These are phyloP conservation scores for Chloranthus sessilifolius DNA, from an alignment of 164 flowering plant genomes.

Conservation along the genomic window DNA sequence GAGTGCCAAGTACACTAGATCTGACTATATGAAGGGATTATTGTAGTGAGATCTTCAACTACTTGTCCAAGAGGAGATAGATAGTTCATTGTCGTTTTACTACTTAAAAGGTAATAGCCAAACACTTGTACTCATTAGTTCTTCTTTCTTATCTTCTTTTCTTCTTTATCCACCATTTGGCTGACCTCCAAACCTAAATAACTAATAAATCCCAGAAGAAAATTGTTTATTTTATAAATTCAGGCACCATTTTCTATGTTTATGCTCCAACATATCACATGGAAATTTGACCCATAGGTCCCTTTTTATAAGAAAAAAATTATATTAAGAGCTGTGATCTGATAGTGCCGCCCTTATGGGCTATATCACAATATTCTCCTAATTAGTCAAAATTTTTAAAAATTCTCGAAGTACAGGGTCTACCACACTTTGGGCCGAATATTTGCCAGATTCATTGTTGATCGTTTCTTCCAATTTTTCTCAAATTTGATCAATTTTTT, in stretches of 20 bases:
- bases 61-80: constrained; percentile 33
- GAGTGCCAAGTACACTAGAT: constrained; percentile 69
- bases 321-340: too few relatives aligned
- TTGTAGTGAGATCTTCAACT: constrained; percentile 87
- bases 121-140: constrained; percentile 20
- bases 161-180: not conserved
- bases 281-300: too few relatives aligned
- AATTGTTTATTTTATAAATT: not conserved
- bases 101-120: constrained; percentile 10
- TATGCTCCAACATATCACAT: not conserved
- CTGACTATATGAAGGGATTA: constrained; percentile 75
- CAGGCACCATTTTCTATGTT: not conserved
- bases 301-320: too few relatives aligned
- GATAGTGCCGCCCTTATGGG: too few relatives aligned
- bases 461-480: too few relatives aligned
- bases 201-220: not conserved
- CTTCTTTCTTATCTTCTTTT: constrained; percentile 6
- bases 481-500: too few relatives aligned
- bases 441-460: too few relatives aligned
- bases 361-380: too few relatives aligned
- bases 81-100: constrained; percentile 13
- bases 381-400: too few relatives aligned
- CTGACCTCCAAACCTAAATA: not conserved
- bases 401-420: too few relatives aligned
- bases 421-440: too few relatives aligned